phyloP scores from a whole-genome alignment of 2,329 filamentous ascomycete species.

The Tolypocladium paradoxum region DNA sequence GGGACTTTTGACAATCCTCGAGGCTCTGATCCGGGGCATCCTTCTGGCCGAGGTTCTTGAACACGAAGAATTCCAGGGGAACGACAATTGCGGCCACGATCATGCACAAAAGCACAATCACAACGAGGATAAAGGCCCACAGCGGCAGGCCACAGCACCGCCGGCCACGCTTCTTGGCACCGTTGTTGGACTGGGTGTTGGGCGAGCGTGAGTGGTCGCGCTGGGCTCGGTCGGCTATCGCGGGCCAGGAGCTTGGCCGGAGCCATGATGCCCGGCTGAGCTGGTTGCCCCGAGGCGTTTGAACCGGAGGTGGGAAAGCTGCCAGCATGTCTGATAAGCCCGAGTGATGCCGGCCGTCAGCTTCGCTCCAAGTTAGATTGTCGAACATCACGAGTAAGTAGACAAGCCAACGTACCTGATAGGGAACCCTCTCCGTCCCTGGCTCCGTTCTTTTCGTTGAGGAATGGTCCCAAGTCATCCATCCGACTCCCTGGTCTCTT shows the following conservation, averaged over 20 bases:
- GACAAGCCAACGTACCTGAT: not conserved
- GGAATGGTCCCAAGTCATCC: slow-evolving; percentile 41
- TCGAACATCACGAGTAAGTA: not conserved
- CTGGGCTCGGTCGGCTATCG: slow-evolving; percentile 20
- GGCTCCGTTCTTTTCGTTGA: slow-evolving; percentile 29
- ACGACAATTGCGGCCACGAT: slow-evolving; percentile 75
- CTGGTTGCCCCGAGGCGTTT: slow-evolving; percentile 28
- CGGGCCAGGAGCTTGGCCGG: slow-evolving; percentile 36
- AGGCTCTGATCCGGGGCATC: slow-evolving; percentile 26
- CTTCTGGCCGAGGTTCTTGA: slow-evolving; percentile 33
- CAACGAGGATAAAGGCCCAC: slow-evolving; percentile 61
- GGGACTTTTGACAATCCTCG: slow-evolving; percentile 46
- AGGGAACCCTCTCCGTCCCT: slow-evolving; percentile 19
- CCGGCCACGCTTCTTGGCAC: slow-evolving; percentile 30
- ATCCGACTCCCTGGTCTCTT: slow-evolving; percentile 50
- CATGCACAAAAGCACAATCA: slow-evolving; percentile 57
- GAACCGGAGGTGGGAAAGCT: slow-evolving; percentile 52
- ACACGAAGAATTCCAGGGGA: slow-evolving; percentile 56
- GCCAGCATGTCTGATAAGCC: slow-evolving; percentile 55
- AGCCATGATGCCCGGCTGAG: slow-evolving; percentile 37
- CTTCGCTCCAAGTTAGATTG: slow-evolving; percentile 9
- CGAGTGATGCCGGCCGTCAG: slow-evolving; percentile 35
- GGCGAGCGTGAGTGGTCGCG: slow-evolving; percentile 3
- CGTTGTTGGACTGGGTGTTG: slow-evolving; percentile 11
- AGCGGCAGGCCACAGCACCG: slow-evolving; percentile 76